Conservation (phyloP, 2,329 filamentous ascomycete genomes). For the Gaeumannomyces tritici region DNA sequence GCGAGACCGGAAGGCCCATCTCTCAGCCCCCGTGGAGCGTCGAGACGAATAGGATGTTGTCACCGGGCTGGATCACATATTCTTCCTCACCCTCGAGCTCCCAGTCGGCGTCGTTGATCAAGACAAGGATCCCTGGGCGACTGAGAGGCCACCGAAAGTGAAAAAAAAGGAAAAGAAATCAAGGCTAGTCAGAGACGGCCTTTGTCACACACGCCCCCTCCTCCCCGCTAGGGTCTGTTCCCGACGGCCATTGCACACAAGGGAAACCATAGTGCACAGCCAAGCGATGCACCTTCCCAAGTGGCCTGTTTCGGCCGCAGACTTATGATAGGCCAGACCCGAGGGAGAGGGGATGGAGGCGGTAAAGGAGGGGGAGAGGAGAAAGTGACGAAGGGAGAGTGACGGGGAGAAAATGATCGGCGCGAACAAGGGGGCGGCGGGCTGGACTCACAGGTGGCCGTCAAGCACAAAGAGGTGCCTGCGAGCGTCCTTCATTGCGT, state of each 20-base stretch:
- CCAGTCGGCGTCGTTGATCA: conserved; percentile 98
- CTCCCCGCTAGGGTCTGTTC: too few species aligned
- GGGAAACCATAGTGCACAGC: too few species aligned
- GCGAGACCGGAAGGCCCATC: neutral
- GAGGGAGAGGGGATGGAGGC: conserved; percentile 3
- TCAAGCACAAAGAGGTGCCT: conserved; percentile 88
- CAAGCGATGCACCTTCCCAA: neutral
- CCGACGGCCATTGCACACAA: too few species aligned
- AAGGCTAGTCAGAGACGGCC: too few species aligned
- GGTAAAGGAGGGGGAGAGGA: conserved; percentile 2
- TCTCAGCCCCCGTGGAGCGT: conserved; percentile 83
- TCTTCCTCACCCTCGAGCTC: conserved; percentile 90
- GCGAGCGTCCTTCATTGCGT: conserved; percentile 75
- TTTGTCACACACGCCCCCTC: too few species aligned
- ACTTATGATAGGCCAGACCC: neutral
- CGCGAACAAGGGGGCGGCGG: neutral
- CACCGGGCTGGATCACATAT: conserved; percentile 71
- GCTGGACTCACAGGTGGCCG: conserved; percentile 64
- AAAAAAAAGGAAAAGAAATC: conserved; percentile 1
- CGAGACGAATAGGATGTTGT: conserved; percentile 92
- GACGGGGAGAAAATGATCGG: neutral
- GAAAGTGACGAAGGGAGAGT: conserved; percentile 7
- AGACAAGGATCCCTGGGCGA: conserved; percentile 86
- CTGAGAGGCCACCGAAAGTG: conserved; percentile 37
- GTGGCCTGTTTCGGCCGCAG: neutral